Evolutionary conservation across 805 yeast genomes (phyloP), one percentile per base, ranked within the genome.

Genomic region (Alloascoidea hylecoeti): DNA sequence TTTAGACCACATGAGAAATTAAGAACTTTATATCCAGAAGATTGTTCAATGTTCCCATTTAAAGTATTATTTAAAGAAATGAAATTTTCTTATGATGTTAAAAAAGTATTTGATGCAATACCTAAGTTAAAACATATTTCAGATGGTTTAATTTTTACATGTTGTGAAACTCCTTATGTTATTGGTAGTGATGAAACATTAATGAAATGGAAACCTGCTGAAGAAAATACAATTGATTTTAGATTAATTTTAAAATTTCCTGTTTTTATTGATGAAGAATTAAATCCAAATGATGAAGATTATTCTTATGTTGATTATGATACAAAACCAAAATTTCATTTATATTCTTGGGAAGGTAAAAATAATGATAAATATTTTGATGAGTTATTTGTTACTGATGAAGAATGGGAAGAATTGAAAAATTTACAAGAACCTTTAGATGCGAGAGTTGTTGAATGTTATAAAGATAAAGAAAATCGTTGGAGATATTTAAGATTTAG

Each of bases 171-270:
- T 1, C 94, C 95, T 0, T 92, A 92, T 57, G 65, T 73, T 2
- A 74, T 78, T 44, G 97, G 97, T 12, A 89, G 97, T 1, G 97
- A 92, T 55, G 68, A 74, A 0, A 73, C 85, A 4, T 63, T 92
- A 37, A 60, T 92, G 39, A 92, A 94, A 58, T 92, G 99, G 99
- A 92, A 92, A 52, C 97, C 98, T 2, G 84, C 94, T 9, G 83
- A 83, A 44, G 98, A 89, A 56, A 94, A 92, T 49, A 80, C 96
- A 0, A 73, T 94, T 34, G 99, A 92, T 57, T 92, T 84, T 58
- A 77, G 77, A 52, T 56, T 92, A 42, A 65, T 66, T 23, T 56
- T 85, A 41, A 67, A 68, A 27, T 82, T 83, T 48, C 72, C 75
- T 14, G 47, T 57, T 5, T 75, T 47, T 47, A 68, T 68, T 35